Base-by-base conservation (phyloP, 495 filamentous ascomycete genomes). In the Penicilliopsis zonata region DNA sequence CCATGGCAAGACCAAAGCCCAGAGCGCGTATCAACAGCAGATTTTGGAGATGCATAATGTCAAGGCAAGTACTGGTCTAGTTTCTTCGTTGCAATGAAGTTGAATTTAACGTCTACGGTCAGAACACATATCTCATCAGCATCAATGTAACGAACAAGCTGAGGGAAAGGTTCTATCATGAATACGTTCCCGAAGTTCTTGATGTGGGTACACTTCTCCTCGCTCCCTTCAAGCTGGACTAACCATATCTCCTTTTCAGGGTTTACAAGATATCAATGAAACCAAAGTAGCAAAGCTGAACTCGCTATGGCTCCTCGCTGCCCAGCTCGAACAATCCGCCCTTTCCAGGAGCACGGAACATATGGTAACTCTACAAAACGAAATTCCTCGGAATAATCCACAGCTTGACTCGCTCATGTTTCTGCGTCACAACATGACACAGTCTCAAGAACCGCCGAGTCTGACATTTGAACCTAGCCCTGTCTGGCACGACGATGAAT, bases 131-230 rank as follows among this genome's bases (percentile, higher is more conserved):
- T 46, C 62, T 99, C 22, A 88, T 99, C 41, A 72, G 73, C 34
- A 92, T 99, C 62, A 90, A 88, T 49, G 82, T 94, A 26, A 86
- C 88, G 22, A 99, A 99, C 58, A 87, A 84, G 53, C 76, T 93
- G 46, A 96, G 95, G 60, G 83, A 93, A 52, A 85, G 76, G 50
- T 95, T 95, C 59, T 99, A 86, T 45, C 76, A 96, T 50, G 86
- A 95, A 65, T 95, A 95, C 52, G 70, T 99, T 13, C 90, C 90
- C 3, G 88, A 95, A 37, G 50, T 99, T 19, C 63, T 99, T 43
- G 85, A 99, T 60, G 86, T 88, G 64, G 61, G 72, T 43, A 18
- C 26, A 28, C 24, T 6, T 29, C 41, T 62, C 23, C 8, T 20
- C 13, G 12, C 20, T 6, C 14, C 10, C 17, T 13, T 28, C 15